Base-by-base conservation (phyloP, 2,329 filamentous ascomycete genomes). In the Aspergillus chevalieri region DNA sequence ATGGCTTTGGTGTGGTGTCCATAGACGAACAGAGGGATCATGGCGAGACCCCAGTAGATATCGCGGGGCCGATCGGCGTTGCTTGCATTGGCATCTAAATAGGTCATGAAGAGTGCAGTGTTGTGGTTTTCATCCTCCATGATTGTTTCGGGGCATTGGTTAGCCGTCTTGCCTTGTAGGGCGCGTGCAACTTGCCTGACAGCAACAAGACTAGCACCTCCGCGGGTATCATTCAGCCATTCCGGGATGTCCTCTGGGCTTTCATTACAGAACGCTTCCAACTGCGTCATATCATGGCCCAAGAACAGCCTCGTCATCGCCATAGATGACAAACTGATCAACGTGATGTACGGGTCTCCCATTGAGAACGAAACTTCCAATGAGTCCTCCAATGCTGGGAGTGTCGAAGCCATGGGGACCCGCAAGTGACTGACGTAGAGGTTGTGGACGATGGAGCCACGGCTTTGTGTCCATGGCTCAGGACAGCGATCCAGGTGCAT, bases 401-500 rank as follows among this genome's bases (percentile, higher is more conserved):
- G 69, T 17, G 78, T 73, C 33, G 78, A 73, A 10, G 68, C 61
- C 43, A 83, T 65, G 2, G 79, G 78, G 9, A 72, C 68, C 50
- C 78, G 72, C 21, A 84, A 61, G 59, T 85, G 81, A n/a, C 78
- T 80, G n/a, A 84, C 66, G 61, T 83, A 84, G 7, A 82, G 64
- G n/a, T 77, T 74, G 49, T 80, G 77, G 19, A 83, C 65, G 1
- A 81, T 80, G 38, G 78, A 73, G 2, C 78, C 79, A 43, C 80
- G 71, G 21, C 78, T 79, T 19, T 76, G 65, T 0, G 78, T 81
- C 61, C 80, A 83, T 3, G 72, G 57, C 47, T 79, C 75, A 2
- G 75, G 70, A 52, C 76, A 81, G 44, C 70, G 66, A 14, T 77
- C 72, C 46, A 82, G 74, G 5, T 84, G 66, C 26, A 70, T 66